These are phyloP conservation scores for Quercus gilva DNA, from an alignment of 306 rosid genomes.

Conservation along the genomic window DNA sequence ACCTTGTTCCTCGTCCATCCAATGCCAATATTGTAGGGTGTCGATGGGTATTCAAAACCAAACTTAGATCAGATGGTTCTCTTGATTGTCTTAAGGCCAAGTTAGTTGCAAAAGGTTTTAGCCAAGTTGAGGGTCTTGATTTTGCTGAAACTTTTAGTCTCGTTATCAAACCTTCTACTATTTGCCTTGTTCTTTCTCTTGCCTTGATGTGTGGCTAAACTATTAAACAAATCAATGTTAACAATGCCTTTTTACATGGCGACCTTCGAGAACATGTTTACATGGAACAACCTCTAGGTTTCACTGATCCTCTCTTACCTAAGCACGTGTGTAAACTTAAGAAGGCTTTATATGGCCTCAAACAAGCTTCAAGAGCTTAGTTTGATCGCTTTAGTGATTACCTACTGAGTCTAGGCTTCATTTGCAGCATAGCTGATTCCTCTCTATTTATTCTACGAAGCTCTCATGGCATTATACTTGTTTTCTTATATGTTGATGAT, in stretches of 20 bases:
- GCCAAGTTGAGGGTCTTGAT: neutral
- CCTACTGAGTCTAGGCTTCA: neutral
- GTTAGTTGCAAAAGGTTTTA: neutral
- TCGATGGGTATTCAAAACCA: neutral
- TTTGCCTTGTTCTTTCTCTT: neutral
- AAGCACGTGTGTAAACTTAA: neutral
- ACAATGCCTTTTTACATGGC: neutral
- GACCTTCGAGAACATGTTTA: neutral
- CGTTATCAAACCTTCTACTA: neutral
- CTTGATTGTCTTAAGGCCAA: neutral
- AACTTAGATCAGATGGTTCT: neutral
- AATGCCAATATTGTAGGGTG: neutral
- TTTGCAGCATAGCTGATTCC: neutral
- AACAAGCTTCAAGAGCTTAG: neutral
- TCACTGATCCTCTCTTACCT: neutral
- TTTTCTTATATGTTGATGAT: neutral
- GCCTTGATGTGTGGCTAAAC: neutral
- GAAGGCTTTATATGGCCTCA: neutral
- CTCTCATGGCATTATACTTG: neutral
- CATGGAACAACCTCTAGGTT: neutral
- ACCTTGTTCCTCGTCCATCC: neutral
- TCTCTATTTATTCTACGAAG: neutral
- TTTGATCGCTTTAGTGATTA: neutral
- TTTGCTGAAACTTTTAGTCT: neutral
- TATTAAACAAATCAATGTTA: neutral